phyloP scores from a whole-genome alignment of 2,329 filamentous ascomycete genomes.

The Epichloe sylvatica region DNA sequence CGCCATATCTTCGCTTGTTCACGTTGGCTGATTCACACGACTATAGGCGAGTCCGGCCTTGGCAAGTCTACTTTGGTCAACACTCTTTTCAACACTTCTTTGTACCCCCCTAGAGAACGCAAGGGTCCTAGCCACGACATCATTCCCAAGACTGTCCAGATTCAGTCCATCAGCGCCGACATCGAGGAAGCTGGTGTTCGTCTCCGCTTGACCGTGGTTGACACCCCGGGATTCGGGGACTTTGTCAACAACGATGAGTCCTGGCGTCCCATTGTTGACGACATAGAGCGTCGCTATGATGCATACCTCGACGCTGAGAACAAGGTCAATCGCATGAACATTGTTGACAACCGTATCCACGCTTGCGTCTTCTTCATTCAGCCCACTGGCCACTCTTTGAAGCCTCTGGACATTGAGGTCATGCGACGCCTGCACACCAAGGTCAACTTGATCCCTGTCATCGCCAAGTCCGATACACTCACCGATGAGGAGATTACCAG shows the following conservation, averaged over 20 bases:
- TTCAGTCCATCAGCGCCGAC: constrained; percentile 87
- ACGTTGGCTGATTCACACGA: not conserved
- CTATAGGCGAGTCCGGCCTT: constrained; percentile 89
- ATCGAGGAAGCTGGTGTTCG: constrained; percentile 98
- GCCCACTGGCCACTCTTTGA: constrained; percentile 93
- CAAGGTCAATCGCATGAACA: constrained; percentile 99
- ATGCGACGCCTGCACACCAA: constrained; percentile 99
- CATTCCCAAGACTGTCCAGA: constrained; percentile 93
- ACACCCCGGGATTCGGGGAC: constrained; percentile 95
- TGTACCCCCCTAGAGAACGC: constrained; percentile 97
- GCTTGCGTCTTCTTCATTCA: constrained; percentile 99
- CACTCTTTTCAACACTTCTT: constrained; percentile 97
- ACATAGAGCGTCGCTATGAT: constrained; percentile 98
- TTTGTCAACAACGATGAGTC: constrained; percentile 99
- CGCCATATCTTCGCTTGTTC: not conserved
- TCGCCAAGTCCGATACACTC: constrained; percentile 95
- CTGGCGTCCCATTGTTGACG: constrained; percentile 97
- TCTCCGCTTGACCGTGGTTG: constrained; percentile 88
- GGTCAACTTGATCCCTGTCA: constrained; percentile 98
- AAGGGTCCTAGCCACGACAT: constrained; percentile 96
- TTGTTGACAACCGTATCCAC: constrained; percentile 97
- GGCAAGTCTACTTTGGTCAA: constrained; percentile 99
- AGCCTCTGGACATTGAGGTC: constrained; percentile 97
- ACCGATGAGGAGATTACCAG: constrained; percentile 89
- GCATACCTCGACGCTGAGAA: constrained; percentile 98